Evolutionary conservation across 176 grass and related monocot species (phyloP).

Genomic region (Avena atlantica): DNA sequence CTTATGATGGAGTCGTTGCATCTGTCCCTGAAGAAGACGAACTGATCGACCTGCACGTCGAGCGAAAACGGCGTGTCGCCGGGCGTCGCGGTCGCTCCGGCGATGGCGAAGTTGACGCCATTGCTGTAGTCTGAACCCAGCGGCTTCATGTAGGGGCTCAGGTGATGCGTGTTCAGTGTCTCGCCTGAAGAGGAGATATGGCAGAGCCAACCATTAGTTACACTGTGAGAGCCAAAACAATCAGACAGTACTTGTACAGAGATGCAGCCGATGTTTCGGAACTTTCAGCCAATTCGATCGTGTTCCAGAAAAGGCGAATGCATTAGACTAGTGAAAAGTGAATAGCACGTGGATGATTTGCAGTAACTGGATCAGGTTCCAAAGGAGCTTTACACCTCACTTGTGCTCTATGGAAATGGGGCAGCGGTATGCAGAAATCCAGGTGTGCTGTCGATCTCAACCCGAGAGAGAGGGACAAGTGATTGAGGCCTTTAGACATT

Average conservation of each 20-base stretch:
- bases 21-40: conserved; percentile 63
- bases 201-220: neutral
- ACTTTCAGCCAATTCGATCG: neutral
- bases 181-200: conserved; percentile 47
- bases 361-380: neutral
- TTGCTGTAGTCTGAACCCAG: conserved; percentile 65
- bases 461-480: neutral
- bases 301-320: neutral
- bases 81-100: conserved; percentile 51
- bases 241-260: neutral
- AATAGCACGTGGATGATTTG: neutral
- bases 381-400: conserved; percentile 10
- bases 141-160: conserved; percentile 78
- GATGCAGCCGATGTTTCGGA: neutral
- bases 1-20: conserved; percentile 50
- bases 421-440: neutral
- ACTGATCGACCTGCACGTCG: conserved; percentile 68
- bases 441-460: neutral
- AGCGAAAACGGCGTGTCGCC: conserved; percentile 48
- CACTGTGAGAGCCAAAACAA: neutral
- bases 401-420: neutral
- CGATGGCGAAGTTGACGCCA: conserved; percentile 72
- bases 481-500: neutral
- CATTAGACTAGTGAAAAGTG: neutral
- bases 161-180: conserved; percentile 55